These are phyloP conservation scores for Gentiana dahurica DNA, from an alignment of 257 asterid genomes.

Conservation along the genomic window DNA sequence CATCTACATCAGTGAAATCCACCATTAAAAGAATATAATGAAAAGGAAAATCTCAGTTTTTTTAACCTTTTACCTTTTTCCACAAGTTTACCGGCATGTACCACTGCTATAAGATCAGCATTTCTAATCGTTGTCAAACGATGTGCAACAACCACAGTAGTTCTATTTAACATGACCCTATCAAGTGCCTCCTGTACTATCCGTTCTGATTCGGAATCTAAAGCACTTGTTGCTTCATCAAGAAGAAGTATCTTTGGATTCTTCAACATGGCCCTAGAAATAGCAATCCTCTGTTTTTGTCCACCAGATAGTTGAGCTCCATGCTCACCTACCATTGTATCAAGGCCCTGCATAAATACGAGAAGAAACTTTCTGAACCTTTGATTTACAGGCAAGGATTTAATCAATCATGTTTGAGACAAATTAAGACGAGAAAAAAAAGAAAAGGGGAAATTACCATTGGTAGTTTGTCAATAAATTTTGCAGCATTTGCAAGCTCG, in stretches of 20 bases:
- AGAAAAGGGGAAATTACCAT: slow-evolving; percentile 13
- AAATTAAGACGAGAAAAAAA: too few relatives aligned
- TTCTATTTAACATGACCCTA: slow-evolving; percentile 11
- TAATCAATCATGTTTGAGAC: too few relatives aligned
- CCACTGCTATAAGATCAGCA: slow-evolving; percentile 56
- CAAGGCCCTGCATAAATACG: slow-evolving; percentile 37
- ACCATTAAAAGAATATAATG: too few relatives aligned
- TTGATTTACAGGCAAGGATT: too few relatives aligned
- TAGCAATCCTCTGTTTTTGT: slow-evolving; percentile 39
- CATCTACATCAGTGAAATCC: too few relatives aligned
- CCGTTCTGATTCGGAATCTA: slow-evolving; percentile 54
- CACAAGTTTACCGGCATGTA: slow-evolving; percentile 42
- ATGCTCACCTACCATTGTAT: slow-evolving; percentile 65
- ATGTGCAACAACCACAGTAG: slow-evolving; percentile 64
- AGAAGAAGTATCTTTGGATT: too few relatives aligned
- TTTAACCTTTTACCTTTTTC: slow-evolving; percentile 33
- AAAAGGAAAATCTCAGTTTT: too few relatives aligned
- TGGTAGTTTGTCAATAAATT: slow-evolving; percentile 57
- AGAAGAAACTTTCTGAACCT: too few relatives aligned
- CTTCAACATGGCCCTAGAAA: too few relatives aligned
- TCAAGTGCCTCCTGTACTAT: slow-evolving; percentile 60
- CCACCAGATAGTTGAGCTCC: slow-evolving; percentile 53
- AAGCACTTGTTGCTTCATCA: slow-evolving; percentile 74
- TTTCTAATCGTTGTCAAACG: slow-evolving; percentile 51
- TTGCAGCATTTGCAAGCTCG: slow-evolving; percentile 68